Percentiles rank a stretch among this genome's conserved stretches.
Evolutionary conservation across 306 rosid species (phyloP).

Genomic region (Ormosia emarginata): DNA sequence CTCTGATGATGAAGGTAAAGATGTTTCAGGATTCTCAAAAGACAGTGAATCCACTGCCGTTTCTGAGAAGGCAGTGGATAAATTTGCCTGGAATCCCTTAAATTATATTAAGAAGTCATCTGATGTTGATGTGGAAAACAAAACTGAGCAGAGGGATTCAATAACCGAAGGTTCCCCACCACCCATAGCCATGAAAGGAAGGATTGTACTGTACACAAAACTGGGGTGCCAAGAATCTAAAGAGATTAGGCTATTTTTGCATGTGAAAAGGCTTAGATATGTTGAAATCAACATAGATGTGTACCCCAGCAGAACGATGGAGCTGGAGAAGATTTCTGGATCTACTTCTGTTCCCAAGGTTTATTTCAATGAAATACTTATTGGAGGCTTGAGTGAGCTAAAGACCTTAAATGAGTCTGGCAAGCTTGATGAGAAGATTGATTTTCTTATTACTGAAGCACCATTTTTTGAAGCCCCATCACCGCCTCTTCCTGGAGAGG

Average conservation of each 20-base stretch:
- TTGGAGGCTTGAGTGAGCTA: constrained; percentile 79
- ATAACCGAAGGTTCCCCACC: constrained; percentile 21
- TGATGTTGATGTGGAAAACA: constrained; percentile 41
- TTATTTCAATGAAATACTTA: constrained; percentile 69
- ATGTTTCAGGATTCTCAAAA: constrained; percentile 36
- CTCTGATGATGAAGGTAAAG: constrained; percentile 35
- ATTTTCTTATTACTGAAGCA: constrained; percentile 60
- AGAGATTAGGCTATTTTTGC: constrained; percentile 63
- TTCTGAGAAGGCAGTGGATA: constrained; percentile 56
- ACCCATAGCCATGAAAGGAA: constrained; percentile 60
- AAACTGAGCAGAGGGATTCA: constrained; percentile 40
- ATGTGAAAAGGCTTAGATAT: constrained; percentile 59
- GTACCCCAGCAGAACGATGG: constrained; percentile 71
- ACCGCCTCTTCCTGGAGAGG: constrained; percentile 92
- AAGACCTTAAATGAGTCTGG: constrained; percentile 64
- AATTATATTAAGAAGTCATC: constrained; percentile 53
- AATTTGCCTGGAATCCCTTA: constrained; percentile 69
- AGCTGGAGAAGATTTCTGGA: constrained; percentile 73
- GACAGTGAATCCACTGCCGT: constrained; percentile 36
- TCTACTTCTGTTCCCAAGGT: constrained; percentile 76
- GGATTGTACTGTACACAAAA: constrained; percentile 71
- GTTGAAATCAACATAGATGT: constrained; percentile 80
- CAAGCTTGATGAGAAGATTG: constrained; percentile 74
- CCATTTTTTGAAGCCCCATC: constrained; percentile 66
- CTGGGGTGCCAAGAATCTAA: constrained; percentile 74